phyloP scores from a whole-genome alignment of 2,329 filamentous ascomycete genomes.

The Xylariaceae sp. region DNA sequence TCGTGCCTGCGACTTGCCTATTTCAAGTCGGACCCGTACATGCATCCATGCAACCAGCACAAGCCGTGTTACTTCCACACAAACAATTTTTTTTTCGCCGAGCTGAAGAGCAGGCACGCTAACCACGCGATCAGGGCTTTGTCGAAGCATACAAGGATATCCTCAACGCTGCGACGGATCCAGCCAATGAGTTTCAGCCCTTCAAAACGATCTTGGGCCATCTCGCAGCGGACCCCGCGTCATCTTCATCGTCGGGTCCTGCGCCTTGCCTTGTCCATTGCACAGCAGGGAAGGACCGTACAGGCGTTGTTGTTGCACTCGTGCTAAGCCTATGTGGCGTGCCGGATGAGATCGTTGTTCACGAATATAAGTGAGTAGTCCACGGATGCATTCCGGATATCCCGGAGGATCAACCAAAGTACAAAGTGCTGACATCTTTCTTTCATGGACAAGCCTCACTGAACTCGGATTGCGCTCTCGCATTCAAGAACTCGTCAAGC shows the following conservation, averaged over 20 bases:
- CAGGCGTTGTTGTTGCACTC: conserved; percentile 58
- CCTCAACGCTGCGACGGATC: conserved; percentile 44
- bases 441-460: conserved; percentile 39
- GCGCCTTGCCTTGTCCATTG: conserved; percentile 55
- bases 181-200: conserved; percentile 43
- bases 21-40: background rate
- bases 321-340: conserved; percentile 56
- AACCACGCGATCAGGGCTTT: conserved; percentile 45
- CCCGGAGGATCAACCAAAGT: too few species aligned
- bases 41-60: background rate
- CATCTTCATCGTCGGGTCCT: conserved; percentile 34
- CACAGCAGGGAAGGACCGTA: conserved; percentile 65
- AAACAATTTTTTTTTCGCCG: background rate
- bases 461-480: conserved; percentile 46
- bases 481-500: conserved; percentile 35
- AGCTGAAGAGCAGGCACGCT: conserved; percentile 4
- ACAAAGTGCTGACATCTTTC: conserved; percentile 1
- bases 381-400: background rate
- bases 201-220: conserved; percentile 53
- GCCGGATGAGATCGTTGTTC: conserved; percentile 45
- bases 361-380: conserved; percentile 37
- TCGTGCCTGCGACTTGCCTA: background rate
- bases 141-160: conserved; percentile 60
- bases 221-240: conserved; percentile 37
- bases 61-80: background rate